Evolutionary conservation across 225 moss, liverwort and hornwort species (phyloP), one percentile per base, ranked within the genome.

Genomic region (Neckera pumila): DNA sequence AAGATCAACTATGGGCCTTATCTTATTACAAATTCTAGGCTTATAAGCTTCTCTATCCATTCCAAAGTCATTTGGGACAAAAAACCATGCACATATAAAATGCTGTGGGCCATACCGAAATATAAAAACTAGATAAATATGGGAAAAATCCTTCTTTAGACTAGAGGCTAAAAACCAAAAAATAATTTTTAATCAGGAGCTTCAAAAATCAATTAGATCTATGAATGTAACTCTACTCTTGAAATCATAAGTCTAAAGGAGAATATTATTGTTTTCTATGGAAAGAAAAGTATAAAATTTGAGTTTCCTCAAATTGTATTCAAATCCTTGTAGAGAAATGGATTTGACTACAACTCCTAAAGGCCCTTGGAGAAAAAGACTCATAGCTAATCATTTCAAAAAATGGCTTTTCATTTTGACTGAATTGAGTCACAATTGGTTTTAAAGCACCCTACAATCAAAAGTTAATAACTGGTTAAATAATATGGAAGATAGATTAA

Each of bases 81-180:
- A 11, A 66, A 67, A 6, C 1, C 3, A n/a, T 7, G 1, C 1
- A 2, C 21, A n/a, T 21, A 7, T 20, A 67, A 67, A 67, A 67
- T 67, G 67, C 21, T 2, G 0, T 4, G 1, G 3, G n/a, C 11
- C 0, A 0, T 11, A n/a, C 4, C 0, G 1, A n/a, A 4, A 67
- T 67, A 11, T 21, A 67, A 67, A n/a, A n/a, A 67, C n/a, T n/a
- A n/a, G 11, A n/a, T n/a, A 20, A 11, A 67, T n/a, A 11, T 36
- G 6, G 36, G 1, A 36, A n/a, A 67, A n/a, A 9, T 6, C 21
- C 9, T 11, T 21, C 6, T 67, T n/a, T n/a, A 67, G n/a, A 12
- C 11, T 6, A 21, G 21, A 21, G 3, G 3, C 20, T n/a, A n/a
- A 7, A 67, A 67, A 21, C 10, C 2, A 7, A 22, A 69, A n/a